Base-by-base conservation (phyloP, 1,139 yeast genomes). In the Yamadazyma songkhlaensis region DNA sequence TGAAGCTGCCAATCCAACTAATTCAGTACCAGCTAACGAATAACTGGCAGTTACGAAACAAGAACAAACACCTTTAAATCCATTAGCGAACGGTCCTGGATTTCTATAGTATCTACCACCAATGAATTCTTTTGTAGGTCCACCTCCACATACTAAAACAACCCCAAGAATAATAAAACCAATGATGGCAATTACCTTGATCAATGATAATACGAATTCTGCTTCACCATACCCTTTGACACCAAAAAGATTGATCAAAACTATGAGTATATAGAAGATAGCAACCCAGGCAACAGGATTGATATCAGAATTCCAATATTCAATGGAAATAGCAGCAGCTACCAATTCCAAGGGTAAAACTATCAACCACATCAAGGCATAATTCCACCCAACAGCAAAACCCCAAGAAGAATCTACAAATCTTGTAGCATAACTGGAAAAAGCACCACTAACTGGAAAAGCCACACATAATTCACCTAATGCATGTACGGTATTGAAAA, bases 381-480 rank as follows among this genome's bases (percentile, higher is more conserved):
- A 87, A 59, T 84, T 84, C 88, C 89, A 83, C 35, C 89, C 84
- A 47, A 81, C 77, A 24, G 87, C 78, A 54, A 84, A 83, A 8
- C 94, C 94, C 79, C 89, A 79, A 7, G 88, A 81, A 3, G 79
- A 73, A 50, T 85, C 94, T 29, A 87, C 66, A 48, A 85, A 81
- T 40, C 83, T 70, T 4, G 86, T 67, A 25, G 87, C 77, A 57
- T 81, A 85, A 40, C 84, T 77, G 31, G 84, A 74, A 60, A 84
- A 86, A 2, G 90, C 87, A 50, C 95, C 96, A 39, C 84, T 70
- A 32, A 86, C 80, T 6, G 94, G 90, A 60, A 81, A 85, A 10
- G 81, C 72, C 29, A 84, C 86, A 33, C 94, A 88, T 55, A 87
- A 58, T 60, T 88, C 96, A 46, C 95, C 94, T 39, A 88, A 77